Conservation (phyloP, 2,329 filamentous ascomycete genomes). For the Ophiocordyceps camponoti-saundersi region DNA sequence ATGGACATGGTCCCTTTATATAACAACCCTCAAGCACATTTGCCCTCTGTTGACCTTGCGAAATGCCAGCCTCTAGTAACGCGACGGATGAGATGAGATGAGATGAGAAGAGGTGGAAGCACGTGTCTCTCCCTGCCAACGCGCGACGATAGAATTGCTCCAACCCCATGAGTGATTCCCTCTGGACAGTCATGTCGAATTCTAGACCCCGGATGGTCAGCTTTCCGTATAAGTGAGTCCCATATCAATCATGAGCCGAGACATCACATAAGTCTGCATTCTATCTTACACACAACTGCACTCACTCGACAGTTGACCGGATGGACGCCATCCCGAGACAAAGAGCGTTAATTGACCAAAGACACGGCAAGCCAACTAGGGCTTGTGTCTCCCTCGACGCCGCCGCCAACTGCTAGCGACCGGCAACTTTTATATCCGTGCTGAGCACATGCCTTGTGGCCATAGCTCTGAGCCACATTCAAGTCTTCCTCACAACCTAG, state of each 20-base stretch:
- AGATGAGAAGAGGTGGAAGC: too few species aligned
- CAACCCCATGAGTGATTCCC: too few species aligned
- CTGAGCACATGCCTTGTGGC: not conserved
- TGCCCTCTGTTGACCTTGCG: too few species aligned
- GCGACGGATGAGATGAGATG: too few species aligned
- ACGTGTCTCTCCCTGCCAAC: too few species aligned
- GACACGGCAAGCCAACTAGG: too few species aligned
- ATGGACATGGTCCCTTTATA: not conserved
- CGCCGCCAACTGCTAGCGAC: too few species aligned
- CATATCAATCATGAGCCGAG: not conserved
- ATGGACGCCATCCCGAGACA: not conserved
- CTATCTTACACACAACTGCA: too few species aligned
- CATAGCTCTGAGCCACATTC: not conserved
- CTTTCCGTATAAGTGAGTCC: not conserved
- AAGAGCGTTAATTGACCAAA: not conserved
- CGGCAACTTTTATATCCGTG: not conserved
- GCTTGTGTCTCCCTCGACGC: too few species aligned
- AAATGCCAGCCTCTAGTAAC: too few species aligned
- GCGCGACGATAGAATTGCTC: too few species aligned
- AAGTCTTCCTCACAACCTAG: slow-evolving; percentile 10
- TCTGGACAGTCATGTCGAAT: too few species aligned
- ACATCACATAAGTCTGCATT: not conserved
- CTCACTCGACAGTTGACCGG: not conserved
- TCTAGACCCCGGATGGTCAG: not conserved
- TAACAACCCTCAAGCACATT: not conserved